Evolutionary conservation across 2,329 filamentous ascomycete genomes (phyloP), one percentile per base, ranked within the genome.

Genomic region (Ophiostoma novo-ulmi): DNA sequence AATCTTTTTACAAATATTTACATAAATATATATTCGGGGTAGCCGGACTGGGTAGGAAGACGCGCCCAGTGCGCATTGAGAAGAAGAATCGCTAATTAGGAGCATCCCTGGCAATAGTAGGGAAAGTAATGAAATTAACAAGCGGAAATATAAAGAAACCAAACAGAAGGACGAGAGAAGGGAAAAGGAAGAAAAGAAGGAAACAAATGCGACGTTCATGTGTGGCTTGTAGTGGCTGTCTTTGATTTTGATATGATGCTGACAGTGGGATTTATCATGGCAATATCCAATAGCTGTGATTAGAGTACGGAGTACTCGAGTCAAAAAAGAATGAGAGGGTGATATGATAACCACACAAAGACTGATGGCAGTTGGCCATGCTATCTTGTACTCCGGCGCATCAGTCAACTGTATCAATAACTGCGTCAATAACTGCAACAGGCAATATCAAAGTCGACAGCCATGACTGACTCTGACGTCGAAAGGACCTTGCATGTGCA

Each of bases 41-140:
- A 39, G 63, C 63, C 63, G 63, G 63, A 65, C 63, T 65, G 36
- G 63, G 63, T 38, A 65, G 65, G 65, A 67, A 67, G 17, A 67
- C 66, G 64, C 64, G 63, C 63, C 63, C 63, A n/a, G 61, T 38
- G 61, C 63, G 63, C 63, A 65, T 38, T 41, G 17, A 38, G 39
- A 4, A 22, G 36, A 31, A 65, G 11, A 17, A 17, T 1, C 13
- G 26, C 20, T 38, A 65, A 38, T 22, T 65, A 22, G 17, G 58
- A 63, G 22, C 22, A 31, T 35, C 26, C 55, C 58, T 63, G 11
- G 58, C 52, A 31, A 63, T 36, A 65, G 20, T 63, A 5, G 26
- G n/a, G 13, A 31, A 20, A 26, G 13, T 44, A 44, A 4, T 39
- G 52, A 22, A 22, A 26, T 22, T 22, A 22, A 4, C 8, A 22